These are phyloP conservation scores for Aspergillus texensis DNA, from an alignment of 2,329 filamentous ascomycete species.

Conservation along the genomic window DNA sequence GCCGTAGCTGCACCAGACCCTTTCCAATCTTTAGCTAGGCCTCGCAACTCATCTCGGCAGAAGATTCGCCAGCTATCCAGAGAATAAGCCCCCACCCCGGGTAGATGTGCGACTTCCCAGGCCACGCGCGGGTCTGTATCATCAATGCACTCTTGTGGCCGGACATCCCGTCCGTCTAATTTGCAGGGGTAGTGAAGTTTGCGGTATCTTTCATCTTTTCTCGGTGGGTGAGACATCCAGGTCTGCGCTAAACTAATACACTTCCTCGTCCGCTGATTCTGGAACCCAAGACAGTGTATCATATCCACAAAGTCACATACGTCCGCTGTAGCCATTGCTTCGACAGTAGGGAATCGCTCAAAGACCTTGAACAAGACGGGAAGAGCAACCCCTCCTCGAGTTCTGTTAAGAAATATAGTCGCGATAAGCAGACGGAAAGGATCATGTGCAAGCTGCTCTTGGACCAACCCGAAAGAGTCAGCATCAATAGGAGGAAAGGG, in stretches of 20 bases:
- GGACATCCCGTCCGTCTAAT: constrained; percentile 53
- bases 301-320: constrained; percentile 60
- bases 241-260: constrained; percentile 70
- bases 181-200: constrained; percentile 58
- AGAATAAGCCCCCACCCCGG: constrained; percentile 75
- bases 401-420: constrained; percentile 83
- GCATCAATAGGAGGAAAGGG: constrained; percentile 69
- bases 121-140: constrained; percentile 56
- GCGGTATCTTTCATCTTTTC: constrained; percentile 58
- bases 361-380: constrained; percentile 74
- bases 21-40: constrained; percentile 66
- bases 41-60: constrained; percentile 76
- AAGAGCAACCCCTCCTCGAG: constrained; percentile 71
- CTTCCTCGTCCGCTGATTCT: constrained; percentile 65
- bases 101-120: constrained; percentile 87
- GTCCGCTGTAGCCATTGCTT: constrained; percentile 61
- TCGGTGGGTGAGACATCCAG: constrained; percentile 69
- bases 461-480: constrained; percentile 73
- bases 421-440: constrained; percentile 82
- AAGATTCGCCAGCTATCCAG: constrained; percentile 94
- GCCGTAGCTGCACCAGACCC: constrained; percentile 52
- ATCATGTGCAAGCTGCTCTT: constrained; percentile 74
- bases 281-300: constrained; percentile 72
- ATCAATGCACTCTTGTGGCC: constrained; percentile 50
- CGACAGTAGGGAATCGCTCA: constrained; percentile 67